phyloP scores from a whole-genome alignment of 2,329 filamentous ascomycete species.

The Graphiopsis chlorocephala region DNA sequence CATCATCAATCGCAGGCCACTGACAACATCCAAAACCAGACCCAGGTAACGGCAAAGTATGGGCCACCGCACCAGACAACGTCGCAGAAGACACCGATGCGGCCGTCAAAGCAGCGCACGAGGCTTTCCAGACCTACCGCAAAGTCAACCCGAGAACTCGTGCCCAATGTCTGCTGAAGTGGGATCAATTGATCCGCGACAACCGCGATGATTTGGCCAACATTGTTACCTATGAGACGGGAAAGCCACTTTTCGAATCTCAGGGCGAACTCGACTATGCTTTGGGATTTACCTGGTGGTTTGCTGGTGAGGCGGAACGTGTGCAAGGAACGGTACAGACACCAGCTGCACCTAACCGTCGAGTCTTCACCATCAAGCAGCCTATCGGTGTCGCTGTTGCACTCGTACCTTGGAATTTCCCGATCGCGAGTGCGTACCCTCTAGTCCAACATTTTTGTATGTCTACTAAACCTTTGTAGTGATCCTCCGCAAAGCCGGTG shows the following conservation, averaged over 20 bases:
- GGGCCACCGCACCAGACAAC: constrained; percentile 48
- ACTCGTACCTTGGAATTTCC: constrained; percentile 68
- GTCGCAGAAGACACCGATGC: constrained; percentile 59
- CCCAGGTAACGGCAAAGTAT: constrained; percentile 50
- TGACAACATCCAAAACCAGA: constrained; percentile 37
- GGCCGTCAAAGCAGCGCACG: constrained; percentile 58
- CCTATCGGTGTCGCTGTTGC: constrained; percentile 67
- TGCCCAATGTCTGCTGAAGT: constrained; percentile 62
- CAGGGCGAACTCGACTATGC: constrained; percentile 55
- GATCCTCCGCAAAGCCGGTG: constrained; percentile 65
- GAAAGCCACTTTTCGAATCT: constrained; percentile 52
- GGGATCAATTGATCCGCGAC: constrained; percentile 62
- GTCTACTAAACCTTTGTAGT: constrained; percentile 35
- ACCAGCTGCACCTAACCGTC: constrained; percentile 59
- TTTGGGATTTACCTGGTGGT: constrained; percentile 56
- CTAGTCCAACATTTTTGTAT: background rate
- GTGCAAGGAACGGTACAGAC: constrained; percentile 61
- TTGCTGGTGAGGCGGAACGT: constrained; percentile 59
- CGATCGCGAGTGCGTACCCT: constrained; percentile 22
- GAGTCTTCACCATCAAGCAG: constrained; percentile 72
- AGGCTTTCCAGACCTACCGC: constrained; percentile 60
- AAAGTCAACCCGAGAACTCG: constrained; percentile 60
- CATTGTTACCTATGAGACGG: constrained; percentile 60
- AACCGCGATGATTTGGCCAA: constrained; percentile 62
- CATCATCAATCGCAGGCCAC: background rate